A percentile compares a stretch with the other conserved stretches of the same genome.
phyloP scores from a whole-genome alignment of 768 basidiomycete species.

The Mycena haematopus region DNA sequence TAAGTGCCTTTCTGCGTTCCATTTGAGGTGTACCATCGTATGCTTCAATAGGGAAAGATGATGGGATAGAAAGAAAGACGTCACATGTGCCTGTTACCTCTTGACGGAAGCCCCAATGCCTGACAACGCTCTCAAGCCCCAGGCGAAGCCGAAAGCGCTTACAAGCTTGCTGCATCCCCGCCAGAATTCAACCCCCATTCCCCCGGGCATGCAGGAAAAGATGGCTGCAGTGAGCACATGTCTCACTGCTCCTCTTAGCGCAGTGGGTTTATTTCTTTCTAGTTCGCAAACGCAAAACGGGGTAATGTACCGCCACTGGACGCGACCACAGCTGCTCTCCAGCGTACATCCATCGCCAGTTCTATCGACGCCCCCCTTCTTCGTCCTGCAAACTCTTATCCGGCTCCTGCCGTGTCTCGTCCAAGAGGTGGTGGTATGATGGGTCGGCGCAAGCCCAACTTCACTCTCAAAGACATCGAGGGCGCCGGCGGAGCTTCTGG shows the following conservation, averaged over 20 bases:
- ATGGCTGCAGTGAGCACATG: conserved; percentile 77
- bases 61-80: not conserved
- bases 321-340: conserved; percentile 46
- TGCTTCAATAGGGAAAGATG: not conserved
- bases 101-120: conserved; percentile 20
- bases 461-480: conserved; percentile 71
- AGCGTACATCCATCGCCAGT: conserved; percentile 39
- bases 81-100: not conserved
- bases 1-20: conserved; percentile 46
- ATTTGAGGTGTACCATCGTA: conserved; percentile 48
- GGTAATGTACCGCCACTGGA: conserved; percentile 43
- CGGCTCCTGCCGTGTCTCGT: conserved; percentile 34
- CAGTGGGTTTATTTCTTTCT: conserved; percentile 13
- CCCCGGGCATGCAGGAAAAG: conserved; percentile 89
- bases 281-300: conserved; percentile 42
- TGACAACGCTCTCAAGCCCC: conserved; percentile 31
- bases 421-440: conserved; percentile 43
- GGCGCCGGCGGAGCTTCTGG: conserved; percentile 61
- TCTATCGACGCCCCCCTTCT: conserved; percentile 36
- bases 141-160: conserved; percentile 38
- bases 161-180: conserved; percentile 51
- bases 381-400: conserved; percentile 43
- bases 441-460: conserved; percentile 58
- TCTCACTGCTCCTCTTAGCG: not conserved
- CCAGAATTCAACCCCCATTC: conserved; percentile 70